Percentiles rank a stretch among this genome's conserved stretches.
phyloP scores from a whole-genome alignment of 495 filamentous ascomycete genomes.

The Penicillium pancosmium region DNA sequence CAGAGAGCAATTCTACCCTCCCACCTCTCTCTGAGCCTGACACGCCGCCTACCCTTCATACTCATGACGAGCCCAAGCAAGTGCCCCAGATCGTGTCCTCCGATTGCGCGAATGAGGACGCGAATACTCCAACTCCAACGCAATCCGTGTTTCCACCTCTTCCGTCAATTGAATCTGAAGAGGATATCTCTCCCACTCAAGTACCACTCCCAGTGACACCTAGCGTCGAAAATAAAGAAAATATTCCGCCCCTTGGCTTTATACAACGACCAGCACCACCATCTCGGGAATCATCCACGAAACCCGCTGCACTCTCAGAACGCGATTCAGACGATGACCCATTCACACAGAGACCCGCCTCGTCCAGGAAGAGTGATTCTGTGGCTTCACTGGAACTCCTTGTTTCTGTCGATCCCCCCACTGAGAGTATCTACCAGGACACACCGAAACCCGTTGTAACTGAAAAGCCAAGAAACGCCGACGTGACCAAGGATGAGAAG shows the following conservation, averaged over 20 bases:
- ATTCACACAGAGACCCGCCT: slow-evolving; percentile 1
- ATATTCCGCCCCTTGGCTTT: slow-evolving; percentile 21
- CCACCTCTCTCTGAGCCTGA: slow-evolving; percentile 4
- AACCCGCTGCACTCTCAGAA: slow-evolving; percentile 14
- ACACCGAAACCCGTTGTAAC: not conserved
- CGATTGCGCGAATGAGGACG: slow-evolving; percentile 11
- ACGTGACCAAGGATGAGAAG: not conserved
- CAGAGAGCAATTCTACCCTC: slow-evolving; percentile 2
- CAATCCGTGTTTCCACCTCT: slow-evolving; percentile 9
- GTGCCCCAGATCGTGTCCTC: not conserved
- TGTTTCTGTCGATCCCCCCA: not conserved
- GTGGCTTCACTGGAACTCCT: not conserved
- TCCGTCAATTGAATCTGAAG: not conserved
- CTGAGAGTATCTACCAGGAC: not conserved
- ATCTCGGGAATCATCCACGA: slow-evolving; percentile 8
- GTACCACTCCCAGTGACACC: slow-evolving; percentile 12
- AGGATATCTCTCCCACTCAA: slow-evolving; percentile 7
- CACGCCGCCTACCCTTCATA: slow-evolving; percentile 1
- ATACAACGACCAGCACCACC: not conserved
- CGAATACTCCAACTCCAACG: slow-evolving; percentile 27
- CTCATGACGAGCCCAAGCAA: not conserved
- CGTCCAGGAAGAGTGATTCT: not conserved
- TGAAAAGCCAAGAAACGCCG: not conserved
- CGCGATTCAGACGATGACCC: slow-evolving; percentile 11
- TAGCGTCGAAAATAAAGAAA: slow-evolving; percentile 25